These are phyloP conservation scores for Meredithiella fracta DNA, from an alignment of 2,329 filamentous ascomycete genomes.

Conservation along the genomic window DNA sequence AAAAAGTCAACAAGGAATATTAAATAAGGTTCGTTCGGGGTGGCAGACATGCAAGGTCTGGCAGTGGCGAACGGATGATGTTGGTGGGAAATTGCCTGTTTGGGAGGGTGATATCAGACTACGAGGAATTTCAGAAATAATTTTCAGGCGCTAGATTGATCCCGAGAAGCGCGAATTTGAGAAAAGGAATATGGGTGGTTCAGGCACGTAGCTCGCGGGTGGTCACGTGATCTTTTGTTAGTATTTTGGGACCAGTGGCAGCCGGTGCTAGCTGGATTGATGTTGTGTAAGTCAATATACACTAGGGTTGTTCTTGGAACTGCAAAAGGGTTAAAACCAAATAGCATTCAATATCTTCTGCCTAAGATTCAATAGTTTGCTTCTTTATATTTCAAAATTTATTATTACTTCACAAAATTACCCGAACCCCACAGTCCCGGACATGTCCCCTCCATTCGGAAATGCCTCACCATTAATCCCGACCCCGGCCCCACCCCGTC, in stretches of 20 bases:
- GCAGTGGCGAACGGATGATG: not conserved
- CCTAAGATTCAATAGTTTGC: too few species aligned
- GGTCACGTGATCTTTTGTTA: conserved; percentile 6
- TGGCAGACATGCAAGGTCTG: not conserved
- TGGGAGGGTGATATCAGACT: not conserved
- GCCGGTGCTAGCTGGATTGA: not conserved
- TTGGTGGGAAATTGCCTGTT: not conserved
- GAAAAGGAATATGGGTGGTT: conserved; percentile 5
- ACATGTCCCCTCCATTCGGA: not conserved
- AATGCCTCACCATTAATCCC: not conserved
- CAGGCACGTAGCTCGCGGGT: conserved; percentile 16
- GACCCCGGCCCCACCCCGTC: not conserved
- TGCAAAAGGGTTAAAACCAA: too few species aligned
- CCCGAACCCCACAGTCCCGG: too few species aligned
- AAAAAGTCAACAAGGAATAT: not conserved
- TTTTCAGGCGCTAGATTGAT: not conserved
- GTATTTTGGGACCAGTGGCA: not conserved
- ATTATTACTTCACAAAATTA: too few species aligned
- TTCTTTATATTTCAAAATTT: not conserved
- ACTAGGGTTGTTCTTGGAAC: not conserved
- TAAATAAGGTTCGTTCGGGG: not conserved
- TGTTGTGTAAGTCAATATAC: not conserved
- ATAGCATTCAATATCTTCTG: too few species aligned
- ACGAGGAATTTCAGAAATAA: not conserved
- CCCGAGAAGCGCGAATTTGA: not conserved